Percentiles rank a stretch among this genome's conserved stretches.
Conservation (phyloP, 1,284 basidiomycete genomes). For the Cryptococcus amylolentus region DNA sequence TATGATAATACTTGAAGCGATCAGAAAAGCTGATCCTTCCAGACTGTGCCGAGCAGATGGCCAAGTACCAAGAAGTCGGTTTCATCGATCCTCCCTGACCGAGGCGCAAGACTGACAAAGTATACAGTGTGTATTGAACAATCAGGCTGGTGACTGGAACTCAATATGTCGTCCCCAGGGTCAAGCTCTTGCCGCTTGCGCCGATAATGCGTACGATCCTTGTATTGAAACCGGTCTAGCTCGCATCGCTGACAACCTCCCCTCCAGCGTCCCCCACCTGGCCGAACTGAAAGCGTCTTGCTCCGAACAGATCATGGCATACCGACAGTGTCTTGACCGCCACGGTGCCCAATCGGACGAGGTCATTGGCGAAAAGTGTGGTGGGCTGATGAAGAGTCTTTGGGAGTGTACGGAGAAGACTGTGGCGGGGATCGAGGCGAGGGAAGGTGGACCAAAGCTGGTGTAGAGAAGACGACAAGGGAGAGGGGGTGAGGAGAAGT, state of each 20-base stretch:
- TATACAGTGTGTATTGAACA: slow-evolving; percentile 39
- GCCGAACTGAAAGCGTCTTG: slow-evolving; percentile 40
- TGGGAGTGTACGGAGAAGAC: slow-evolving; percentile 45
- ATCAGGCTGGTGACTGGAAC: slow-evolving; percentile 43
- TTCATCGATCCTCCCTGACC: too few relatives aligned
- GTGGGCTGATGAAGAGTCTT: slow-evolving; percentile 32
- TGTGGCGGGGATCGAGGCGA: slow-evolving; percentile 24
- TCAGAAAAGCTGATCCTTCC: neutral
- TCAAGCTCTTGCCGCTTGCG: slow-evolving; percentile 39
- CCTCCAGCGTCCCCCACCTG: slow-evolving; percentile 41
- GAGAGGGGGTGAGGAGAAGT: neutral
- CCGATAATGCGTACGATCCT: slow-evolving; percentile 36
- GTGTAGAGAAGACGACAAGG: slow-evolving; percentile 1
- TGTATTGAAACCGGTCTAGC: neutral
- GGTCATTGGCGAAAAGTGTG: slow-evolving; percentile 31
- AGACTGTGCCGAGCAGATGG: slow-evolving; percentile 48
- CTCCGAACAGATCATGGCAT: slow-evolving; percentile 30
- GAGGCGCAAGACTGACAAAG: neutral
- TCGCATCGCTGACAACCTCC: neutral
- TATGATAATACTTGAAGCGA: neutral
- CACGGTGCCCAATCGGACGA: slow-evolving; percentile 30
- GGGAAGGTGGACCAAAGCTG: slow-evolving; percentile 6
- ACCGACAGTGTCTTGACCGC: slow-evolving; percentile 40
- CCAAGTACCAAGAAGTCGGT: slow-evolving; percentile 43
- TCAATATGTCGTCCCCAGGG: slow-evolving; percentile 39